Conservation (phyloP, 75 land plant genomes). For the Gnetum montanum region DNA sequence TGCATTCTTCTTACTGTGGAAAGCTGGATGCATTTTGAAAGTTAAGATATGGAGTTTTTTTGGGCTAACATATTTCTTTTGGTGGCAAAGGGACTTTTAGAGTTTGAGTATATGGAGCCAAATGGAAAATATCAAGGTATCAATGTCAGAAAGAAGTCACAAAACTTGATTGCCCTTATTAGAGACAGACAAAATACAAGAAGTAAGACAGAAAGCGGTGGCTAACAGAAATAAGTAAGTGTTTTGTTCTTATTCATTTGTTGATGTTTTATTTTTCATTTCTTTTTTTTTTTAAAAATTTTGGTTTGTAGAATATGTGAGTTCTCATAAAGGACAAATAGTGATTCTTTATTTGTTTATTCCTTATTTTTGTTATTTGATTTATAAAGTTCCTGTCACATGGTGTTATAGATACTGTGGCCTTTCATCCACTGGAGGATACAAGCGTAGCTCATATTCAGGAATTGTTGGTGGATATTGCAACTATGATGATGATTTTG, state of each 20-base stretch:
- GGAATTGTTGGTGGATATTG: constrained; percentile 39
- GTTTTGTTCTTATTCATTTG: too few relatives aligned
- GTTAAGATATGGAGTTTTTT: constrained; percentile 3
- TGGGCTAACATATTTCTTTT: too few relatives aligned
- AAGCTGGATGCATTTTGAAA: background rate
- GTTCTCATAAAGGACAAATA: too few relatives aligned
- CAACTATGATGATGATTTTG: constrained; percentile 36
- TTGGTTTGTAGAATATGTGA: too few relatives aligned
- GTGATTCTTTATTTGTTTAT: too few relatives aligned
- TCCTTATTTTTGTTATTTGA: background rate
- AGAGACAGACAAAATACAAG: constrained; percentile 70
- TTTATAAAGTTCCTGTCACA: too few relatives aligned
- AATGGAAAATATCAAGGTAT: constrained; percentile 73
- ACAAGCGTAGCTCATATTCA: constrained; percentile 66
- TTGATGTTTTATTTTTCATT: too few relatives aligned
- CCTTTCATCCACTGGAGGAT: constrained; percentile 63
- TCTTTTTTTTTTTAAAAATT: background rate
- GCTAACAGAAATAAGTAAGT: constrained; percentile 78
- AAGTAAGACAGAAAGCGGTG: constrained; percentile 70
- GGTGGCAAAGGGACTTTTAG: constrained; percentile 49
- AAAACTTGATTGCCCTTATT: constrained; percentile 41
- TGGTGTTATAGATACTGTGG: constrained; percentile 59
- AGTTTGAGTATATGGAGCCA: constrained; percentile 65
- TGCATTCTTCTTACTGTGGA: background rate
- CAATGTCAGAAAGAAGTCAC: constrained; percentile 79